These are phyloP conservation scores for Leersia perrieri DNA, from an alignment of 176 grass and related monocot species.

Conservation along the genomic window DNA sequence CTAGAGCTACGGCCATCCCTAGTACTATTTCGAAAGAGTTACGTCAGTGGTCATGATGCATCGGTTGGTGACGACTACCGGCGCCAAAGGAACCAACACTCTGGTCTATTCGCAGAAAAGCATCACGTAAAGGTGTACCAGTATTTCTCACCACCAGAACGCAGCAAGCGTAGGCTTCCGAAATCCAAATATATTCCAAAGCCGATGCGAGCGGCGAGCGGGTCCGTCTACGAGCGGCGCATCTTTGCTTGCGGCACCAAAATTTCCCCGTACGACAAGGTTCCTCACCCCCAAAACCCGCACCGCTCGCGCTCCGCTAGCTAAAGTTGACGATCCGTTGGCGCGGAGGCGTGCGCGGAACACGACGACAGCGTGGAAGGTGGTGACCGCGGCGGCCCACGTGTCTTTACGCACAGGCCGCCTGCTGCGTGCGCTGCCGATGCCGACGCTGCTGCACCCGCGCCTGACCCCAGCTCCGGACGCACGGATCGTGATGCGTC, in stretches of 20 bases:
- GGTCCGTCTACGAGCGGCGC: conserved; percentile 6
- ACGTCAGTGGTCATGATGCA: too few relatives aligned
- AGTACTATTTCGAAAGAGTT: background rate
- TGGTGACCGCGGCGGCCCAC: conserved; percentile 49
- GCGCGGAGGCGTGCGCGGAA: conserved; percentile 26
- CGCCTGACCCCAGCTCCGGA: conserved; percentile 38
- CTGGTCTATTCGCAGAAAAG: background rate
- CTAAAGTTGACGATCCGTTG: conserved; percentile 36
- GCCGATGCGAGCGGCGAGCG: conserved; percentile 13
- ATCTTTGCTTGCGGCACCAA: conserved; percentile 30
- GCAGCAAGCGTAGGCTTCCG: background rate
- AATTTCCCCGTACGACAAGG: conserved; percentile 27
- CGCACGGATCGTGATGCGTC: conserved; percentile 52
- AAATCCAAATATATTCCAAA: background rate
- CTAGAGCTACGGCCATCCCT: background rate
- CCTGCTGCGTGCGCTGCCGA: conserved; percentile 35
- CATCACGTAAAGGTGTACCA: background rate
- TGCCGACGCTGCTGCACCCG: conserved; percentile 17
- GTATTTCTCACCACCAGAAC: background rate
- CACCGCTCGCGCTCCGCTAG: background rate
- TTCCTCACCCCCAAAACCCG: background rate
- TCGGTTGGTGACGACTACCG: background rate
- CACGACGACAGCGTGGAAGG: conserved; percentile 19
- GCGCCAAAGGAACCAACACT: background rate
- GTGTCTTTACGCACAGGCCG: conserved; percentile 37